Evolutionary conservation across 805 yeast species (phyloP), one percentile per base, ranked within the genome.

Genomic region (Yamadazyma sp.): DNA sequence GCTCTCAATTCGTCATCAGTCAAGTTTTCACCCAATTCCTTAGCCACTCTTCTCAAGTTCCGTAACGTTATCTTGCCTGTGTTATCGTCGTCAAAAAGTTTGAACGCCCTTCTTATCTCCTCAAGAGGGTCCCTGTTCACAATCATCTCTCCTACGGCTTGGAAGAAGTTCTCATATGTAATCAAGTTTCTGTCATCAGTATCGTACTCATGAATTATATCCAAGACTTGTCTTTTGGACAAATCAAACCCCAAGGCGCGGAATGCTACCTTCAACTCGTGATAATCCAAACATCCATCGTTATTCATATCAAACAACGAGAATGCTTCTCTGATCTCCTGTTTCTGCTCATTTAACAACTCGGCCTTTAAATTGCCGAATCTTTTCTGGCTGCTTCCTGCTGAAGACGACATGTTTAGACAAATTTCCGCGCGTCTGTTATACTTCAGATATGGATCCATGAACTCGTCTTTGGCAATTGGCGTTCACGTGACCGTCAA

Each of bases 1-100:
- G 97, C 97, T 48, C 85, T 75, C 35, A 93, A 69, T 55, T 93
- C 99, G 42, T 88, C 96, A 49, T 93, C 99, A 5, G 87, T 81
- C 41, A 93, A 66, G 50, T 83, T 85, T 59, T 93, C 99, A 2
- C 96, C 97, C 41, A 93, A 65, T 48, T 91, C 97, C 50, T 85
- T 84, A 8, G 97, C 93, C 1, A 91, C 95, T 44, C 93, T 75
- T 59, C 95, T 78, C 42, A 93, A 71, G 55, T 89, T 85, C 47
- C 90, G 75, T 34, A 91, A 67, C 39, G 84, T 78, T 46, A 90
- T 89, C 55, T 82, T 84, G 0, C 97, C 97, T 0, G 95, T 88
- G 35, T 72, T 73, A 50, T 88, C 96, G 43, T 84, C 90, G 52
- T 90, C 97, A 62, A 90, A 90, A 20, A 90, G 67, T 52, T 77